A percentile compares a stretch with the other conserved stretches of the same genome.
Evolutionary conservation across 495 filamentous ascomycete species (phyloP).

Genomic region (Parmelia sp.): DNA sequence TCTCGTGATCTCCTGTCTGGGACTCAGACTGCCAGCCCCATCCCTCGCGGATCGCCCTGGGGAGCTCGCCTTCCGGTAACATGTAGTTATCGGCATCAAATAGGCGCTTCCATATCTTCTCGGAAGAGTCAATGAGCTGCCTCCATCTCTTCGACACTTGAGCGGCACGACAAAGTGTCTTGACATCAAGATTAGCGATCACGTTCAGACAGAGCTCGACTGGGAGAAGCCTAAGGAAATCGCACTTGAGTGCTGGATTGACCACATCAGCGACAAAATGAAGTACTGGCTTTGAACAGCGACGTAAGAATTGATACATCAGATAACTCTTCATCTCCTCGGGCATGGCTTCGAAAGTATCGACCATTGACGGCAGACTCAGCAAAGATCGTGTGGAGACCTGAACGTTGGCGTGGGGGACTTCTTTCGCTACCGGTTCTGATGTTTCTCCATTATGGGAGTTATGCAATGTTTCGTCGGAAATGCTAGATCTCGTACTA

Average conservation of each 20-base stretch:
- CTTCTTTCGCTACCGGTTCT: background rate
- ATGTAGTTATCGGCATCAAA: constrained; percentile 77
- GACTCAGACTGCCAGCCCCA: constrained; percentile 98
- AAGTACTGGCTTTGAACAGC: constrained; percentile 83
- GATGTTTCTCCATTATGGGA: background rate
- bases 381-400: constrained; percentile 44
- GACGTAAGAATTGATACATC: constrained; percentile 88
- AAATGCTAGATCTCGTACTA: constrained; percentile 3
- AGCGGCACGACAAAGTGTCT: constrained; percentile 83
- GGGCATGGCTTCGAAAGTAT: constrained; percentile 86
- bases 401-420: constrained; percentile 2
- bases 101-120: constrained; percentile 91
- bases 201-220: constrained; percentile 82
- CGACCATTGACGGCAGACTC: constrained; percentile 77
- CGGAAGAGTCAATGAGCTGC: constrained; percentile 79
- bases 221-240: constrained; percentile 79
- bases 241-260: constrained; percentile 93
- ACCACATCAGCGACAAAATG: constrained; percentile 88
- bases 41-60: constrained; percentile 81
- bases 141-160: constrained; percentile 96
- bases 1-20: constrained; percentile 66
- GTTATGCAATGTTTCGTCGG: constrained; percentile 10
- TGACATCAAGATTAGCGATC: constrained; percentile 75
- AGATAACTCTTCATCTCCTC: constrained; percentile 83
- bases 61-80: constrained; percentile 75